These are phyloP conservation scores for Arthrobotrys conoides DNA, from an alignment of 2,329 filamentous ascomycete genomes.

Conservation along the genomic window DNA sequence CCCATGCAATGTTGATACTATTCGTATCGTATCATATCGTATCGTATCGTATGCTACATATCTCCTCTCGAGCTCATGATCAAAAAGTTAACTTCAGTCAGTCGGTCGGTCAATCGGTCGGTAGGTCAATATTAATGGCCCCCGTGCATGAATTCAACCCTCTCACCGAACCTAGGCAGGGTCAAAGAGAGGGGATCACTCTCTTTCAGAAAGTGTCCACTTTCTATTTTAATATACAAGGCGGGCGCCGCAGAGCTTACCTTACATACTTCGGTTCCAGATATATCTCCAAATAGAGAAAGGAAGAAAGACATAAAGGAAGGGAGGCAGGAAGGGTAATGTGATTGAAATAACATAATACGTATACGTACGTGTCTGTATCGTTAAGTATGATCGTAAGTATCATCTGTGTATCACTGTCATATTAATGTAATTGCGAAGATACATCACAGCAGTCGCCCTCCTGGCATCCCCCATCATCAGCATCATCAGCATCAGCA, in stretches of 20 bases:
- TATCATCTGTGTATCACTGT: too few relatives aligned
- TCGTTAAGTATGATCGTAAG: too few relatives aligned
- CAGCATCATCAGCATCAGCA: constrained; percentile 15
- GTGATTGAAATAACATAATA: constrained; percentile 43
- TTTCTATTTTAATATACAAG: constrained; percentile 57
- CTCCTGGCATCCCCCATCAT: constrained; percentile 29
- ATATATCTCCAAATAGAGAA: constrained; percentile 18
- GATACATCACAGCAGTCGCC: constrained; percentile 35
- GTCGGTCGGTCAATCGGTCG: constrained; percentile 14
- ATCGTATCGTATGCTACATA: neutral
- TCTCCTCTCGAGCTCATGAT: too few relatives aligned
- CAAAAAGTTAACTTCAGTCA: constrained; percentile 22
- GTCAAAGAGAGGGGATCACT: constrained; percentile 40
- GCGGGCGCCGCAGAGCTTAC: constrained; percentile 51
- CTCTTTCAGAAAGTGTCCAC: constrained; percentile 26
- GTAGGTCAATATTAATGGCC: too few relatives aligned
- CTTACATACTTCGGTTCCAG: neutral
- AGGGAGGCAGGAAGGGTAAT: too few relatives aligned
- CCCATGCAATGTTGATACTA: too few relatives aligned
- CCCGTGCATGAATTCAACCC: constrained; percentile 43
- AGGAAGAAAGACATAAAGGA: too few relatives aligned
- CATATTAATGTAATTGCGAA: too few relatives aligned
- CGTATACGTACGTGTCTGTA: constrained; percentile 7
- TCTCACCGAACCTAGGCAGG: constrained; percentile 39
- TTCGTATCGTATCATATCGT: too few relatives aligned